Evolutionary conservation across 352 stramenopile species (phyloP).

Genomic region (Globisporangium uncinulatum): DNA sequence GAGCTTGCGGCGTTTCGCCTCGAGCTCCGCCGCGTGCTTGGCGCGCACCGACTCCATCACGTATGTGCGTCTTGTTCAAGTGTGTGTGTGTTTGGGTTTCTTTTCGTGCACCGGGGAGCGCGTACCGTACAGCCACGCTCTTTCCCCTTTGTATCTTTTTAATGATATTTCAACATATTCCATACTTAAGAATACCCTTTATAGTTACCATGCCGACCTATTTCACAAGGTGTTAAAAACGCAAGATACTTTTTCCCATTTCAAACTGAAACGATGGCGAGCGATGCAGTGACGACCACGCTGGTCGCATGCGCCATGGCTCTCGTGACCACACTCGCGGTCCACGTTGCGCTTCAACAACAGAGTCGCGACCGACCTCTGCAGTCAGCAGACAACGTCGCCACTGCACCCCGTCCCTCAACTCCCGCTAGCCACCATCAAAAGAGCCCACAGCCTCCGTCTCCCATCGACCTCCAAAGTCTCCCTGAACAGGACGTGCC

Average conservation of each 20-base stretch:
- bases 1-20: conserved; percentile 88
- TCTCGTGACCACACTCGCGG: conserved; percentile 26
- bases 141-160: neutral
- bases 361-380: too few relatives aligned
- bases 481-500: conserved; percentile 27
- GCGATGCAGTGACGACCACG: conserved; percentile 17
- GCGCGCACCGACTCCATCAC: conserved; percentile 67
- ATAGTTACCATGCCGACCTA: neutral
- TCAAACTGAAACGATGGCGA: neutral
- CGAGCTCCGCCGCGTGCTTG: conserved; percentile 80
- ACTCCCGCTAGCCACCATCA: neutral
- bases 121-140: too few relatives aligned
- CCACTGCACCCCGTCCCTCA: too few relatives aligned
- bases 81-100: neutral
- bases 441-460: neutral
- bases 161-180: neutral
- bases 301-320: conserved; percentile 42
- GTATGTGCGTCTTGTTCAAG: too few relatives aligned
- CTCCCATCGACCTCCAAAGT: conserved; percentile 22
- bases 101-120: too few relatives aligned
- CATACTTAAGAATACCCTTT: conserved; percentile 9
- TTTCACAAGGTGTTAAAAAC: neutral
- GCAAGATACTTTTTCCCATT: neutral
- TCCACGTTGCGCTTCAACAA: conserved; percentile 10
- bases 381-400: neutral